Percentiles rank a stretch among this genome's conserved stretches.
Evolutionary conservation across 768 basidiomycete genomes (phyloP).

Genomic region (Kwoniella newhampshirensis): DNA sequence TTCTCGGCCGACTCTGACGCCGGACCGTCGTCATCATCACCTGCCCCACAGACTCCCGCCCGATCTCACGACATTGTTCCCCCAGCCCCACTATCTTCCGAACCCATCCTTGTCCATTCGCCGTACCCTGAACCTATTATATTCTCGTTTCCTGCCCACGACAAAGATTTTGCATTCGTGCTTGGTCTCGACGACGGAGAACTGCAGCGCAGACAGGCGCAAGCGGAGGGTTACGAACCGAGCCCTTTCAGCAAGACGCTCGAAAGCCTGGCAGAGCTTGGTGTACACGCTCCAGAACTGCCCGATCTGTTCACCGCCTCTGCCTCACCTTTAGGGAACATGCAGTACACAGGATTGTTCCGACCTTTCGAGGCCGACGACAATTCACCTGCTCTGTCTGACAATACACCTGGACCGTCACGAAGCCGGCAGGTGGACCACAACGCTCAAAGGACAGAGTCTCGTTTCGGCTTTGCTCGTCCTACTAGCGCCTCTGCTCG

Average conservation of each 20-base stretch:
- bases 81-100: constrained; percentile 35
- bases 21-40: constrained; percentile 42
- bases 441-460: constrained; percentile 31
- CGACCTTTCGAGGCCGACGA: constrained; percentile 33
- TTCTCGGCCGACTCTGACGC: constrained; percentile 38
- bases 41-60: constrained; percentile 40
- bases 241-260: constrained; percentile 40
- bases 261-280: constrained; percentile 40
- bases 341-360: constrained; percentile 25
- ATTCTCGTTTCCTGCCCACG: constrained; percentile 34
- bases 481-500: constrained; percentile 17
- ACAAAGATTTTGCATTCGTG: constrained; percentile 39
- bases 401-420: constrained; percentile 18
- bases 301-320: constrained; percentile 20
- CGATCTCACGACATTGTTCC: constrained; percentile 16
- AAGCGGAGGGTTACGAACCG: constrained; percentile 28
- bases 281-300: constrained; percentile 33
- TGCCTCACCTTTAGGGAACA: constrained; percentile 7
- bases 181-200: constrained; percentile 29
- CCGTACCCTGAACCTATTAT: constrained; percentile 42
- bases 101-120: constrained; percentile 41
- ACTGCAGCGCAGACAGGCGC: constrained; percentile 9
- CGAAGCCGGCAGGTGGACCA: constrained; percentile 16
- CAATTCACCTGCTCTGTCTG: constrained; percentile 7
- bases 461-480: constrained; percentile 47